These are phyloP conservation scores for Carex scoparia DNA, from an alignment of 176 grass and related monocot genomes.

Conservation along the genomic window DNA sequence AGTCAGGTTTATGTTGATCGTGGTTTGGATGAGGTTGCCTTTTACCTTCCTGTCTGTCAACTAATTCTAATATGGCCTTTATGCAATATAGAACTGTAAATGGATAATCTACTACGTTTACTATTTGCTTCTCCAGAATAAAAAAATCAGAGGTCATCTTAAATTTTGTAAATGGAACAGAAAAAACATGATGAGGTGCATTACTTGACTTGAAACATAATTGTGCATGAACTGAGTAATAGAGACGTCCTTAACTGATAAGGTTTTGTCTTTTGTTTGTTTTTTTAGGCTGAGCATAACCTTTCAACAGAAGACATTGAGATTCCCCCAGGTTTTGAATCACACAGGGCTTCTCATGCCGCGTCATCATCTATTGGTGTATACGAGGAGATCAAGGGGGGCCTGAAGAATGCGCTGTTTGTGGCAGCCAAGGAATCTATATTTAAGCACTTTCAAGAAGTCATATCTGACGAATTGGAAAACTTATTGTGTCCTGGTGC, in stretches of 20 bases:
- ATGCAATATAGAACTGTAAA: neutral
- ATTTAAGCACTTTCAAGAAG: constrained; percentile 62
- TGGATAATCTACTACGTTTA: neutral
- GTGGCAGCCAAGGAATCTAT: constrained; percentile 62
- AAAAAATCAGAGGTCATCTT: neutral
- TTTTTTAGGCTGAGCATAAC: constrained; percentile 20
- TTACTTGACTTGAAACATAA: neutral
- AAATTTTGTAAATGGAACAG: neutral
- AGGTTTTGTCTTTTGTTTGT: no score
- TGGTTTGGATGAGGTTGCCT: neutral
- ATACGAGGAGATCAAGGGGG: constrained; percentile 17
- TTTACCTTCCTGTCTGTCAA: neutral
- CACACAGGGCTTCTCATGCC: constrained; percentile 18
- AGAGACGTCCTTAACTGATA: no score
- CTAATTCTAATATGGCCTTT: neutral
- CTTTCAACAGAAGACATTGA: constrained; percentile 40
- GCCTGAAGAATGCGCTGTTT: constrained; percentile 60
- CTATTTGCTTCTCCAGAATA: neutral
- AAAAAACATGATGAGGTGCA: neutral
- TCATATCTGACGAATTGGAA: constrained; percentile 69
- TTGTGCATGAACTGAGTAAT: no score
- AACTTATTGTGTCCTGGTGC: constrained; percentile 44
- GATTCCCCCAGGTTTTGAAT: constrained; percentile 82
- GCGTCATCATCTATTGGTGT: constrained; percentile 20
- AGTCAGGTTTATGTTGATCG: constrained; percentile 15